phyloP scores from a whole-genome alignment of 306 rosid species.

The Carpinus fangiana region DNA sequence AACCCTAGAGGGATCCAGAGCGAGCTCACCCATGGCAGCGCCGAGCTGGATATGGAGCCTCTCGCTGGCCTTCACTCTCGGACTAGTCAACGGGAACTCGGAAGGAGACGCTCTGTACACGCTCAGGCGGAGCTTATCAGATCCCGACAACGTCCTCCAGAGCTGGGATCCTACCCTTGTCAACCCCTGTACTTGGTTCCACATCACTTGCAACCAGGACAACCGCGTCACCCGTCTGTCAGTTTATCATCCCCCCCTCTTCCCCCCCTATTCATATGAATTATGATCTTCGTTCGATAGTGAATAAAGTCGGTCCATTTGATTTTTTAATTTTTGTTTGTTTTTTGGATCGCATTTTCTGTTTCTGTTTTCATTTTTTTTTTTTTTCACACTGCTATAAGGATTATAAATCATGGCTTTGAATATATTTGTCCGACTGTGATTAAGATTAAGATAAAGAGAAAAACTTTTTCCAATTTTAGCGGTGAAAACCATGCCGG shows the following conservation, averaged over 20 bases:
- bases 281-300: background rate
- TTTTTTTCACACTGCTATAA: too few relatives aligned
- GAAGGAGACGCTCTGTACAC: slow-evolving; percentile 93
- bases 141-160: slow-evolving; percentile 86
- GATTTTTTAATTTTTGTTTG: background rate
- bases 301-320: background rate
- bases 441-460: too few relatives aligned
- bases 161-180: slow-evolving; percentile 99
- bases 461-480: too few relatives aligned
- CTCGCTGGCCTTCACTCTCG: slow-evolving; percentile 32
- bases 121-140: slow-evolving; percentile 70
- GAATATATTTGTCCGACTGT: too few relatives aligned
- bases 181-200: slow-evolving; percentile 97
- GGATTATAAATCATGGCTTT: too few relatives aligned
- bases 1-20: slow-evolving; percentile 38
- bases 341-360: background rate
- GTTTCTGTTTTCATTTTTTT: background rate
- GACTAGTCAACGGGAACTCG: slow-evolving; percentile 51
- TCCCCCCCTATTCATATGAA: background rate
- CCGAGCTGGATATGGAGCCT: slow-evolving; percentile 16
- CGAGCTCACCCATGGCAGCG: slow-evolving; percentile 40
- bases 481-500: background rate
- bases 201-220: slow-evolving; percentile 90
- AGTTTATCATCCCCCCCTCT: slow-evolving; percentile 4
- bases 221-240: slow-evolving; percentile 92